Evolutionary conservation across 176 grass and related monocot species (phyloP), one percentile per base, ranked within the genome.

Genomic region (Carex littledalei): DNA sequence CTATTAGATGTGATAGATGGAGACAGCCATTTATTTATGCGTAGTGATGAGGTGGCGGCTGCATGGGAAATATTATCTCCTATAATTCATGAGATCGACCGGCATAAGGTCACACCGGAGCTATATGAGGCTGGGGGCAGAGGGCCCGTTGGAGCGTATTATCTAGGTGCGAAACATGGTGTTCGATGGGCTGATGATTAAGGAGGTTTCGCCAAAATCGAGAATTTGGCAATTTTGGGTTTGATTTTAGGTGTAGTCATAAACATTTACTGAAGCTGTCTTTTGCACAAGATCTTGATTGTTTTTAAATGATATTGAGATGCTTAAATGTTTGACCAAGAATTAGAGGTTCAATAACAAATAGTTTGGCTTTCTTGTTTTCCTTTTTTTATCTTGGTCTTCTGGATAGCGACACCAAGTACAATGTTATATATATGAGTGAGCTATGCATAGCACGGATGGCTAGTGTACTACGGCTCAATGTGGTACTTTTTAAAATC

Each of bases 11-110:
- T 94, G 60, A 45, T 98, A 35, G 95, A 98, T 75, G 95, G 95
- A 70, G 92, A 98, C 75, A 97, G 47, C 57, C 95, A 97, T 91
- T 86, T 98, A 7, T 98, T 98, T 71, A 98, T 98, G 92, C 86
- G 95, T 14, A 98, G 95, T 22, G 95, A 97, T 43, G 95, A 98
- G 81, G 18, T 94, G 57, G 92, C 89, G 79, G 91, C 95, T 59
- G 95, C 92, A 60, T 94, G 95, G 92, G 89, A 89, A 29, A 88
- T 94, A 39, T 78, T 97, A 81, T 86, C 89, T 50, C 95, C 95
- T 37, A 67, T 94, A 88, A 87, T 91, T 79, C 82, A 86, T 78
- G 91, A 94, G 86, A 93, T 97, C 17, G 86, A 97, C 13, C 84
- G 91, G 85, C 94, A 94, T 63, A 91, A 75, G 47, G 53, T 94